Conservation (phyloP, 208 protist genomes). For the Kentomonas sorsogonicus region DNA sequence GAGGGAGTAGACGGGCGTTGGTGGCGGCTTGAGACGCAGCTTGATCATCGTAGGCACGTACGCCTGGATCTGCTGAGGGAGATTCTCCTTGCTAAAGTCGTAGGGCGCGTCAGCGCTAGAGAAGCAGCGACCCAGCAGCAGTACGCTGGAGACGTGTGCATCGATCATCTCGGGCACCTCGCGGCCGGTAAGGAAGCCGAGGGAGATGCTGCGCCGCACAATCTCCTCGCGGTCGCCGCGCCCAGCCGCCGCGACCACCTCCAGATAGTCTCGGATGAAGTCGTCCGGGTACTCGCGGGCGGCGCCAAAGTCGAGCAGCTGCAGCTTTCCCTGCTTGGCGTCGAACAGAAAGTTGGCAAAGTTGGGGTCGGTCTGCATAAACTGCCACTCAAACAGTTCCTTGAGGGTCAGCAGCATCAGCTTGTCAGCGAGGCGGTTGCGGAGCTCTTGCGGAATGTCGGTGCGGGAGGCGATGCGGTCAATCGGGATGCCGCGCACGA, state of each 20-base stretch:
- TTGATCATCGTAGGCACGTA: constrained; percentile 92
- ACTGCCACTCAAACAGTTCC: constrained; percentile 94
- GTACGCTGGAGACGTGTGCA: constrained; percentile 84
- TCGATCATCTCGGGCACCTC: constrained; percentile 89
- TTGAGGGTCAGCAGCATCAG: constrained; percentile 83
- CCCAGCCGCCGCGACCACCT: constrained; percentile 87
- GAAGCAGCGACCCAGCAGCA: constrained; percentile 91
- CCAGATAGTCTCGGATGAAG: constrained; percentile 91
- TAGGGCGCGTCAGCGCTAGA: constrained; percentile 42
- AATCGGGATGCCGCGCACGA: constrained; percentile 56
- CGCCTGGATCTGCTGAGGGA: constrained; percentile 74
- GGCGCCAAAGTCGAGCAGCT: constrained; percentile 94
- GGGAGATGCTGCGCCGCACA: constrained; percentile 76
- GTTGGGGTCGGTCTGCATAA: constrained; percentile 98
- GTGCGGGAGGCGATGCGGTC: constrained; percentile 39
- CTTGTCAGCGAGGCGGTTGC: constrained; percentile 71
- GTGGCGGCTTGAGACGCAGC: constrained; percentile 81
- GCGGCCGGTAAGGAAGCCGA: constrained; percentile 96
- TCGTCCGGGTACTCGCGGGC: constrained; percentile 65
- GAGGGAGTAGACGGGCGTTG: constrained; percentile 93
- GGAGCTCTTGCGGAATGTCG: constrained; percentile 56
- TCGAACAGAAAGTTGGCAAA: constrained; percentile 96
- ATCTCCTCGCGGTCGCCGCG: constrained; percentile 67
- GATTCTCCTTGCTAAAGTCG: constrained; percentile 85
- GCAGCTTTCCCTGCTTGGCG: constrained; percentile 39